These are phyloP conservation scores for Orbilia brochopaga DNA, from an alignment of 2,329 filamentous ascomycete species.

Conservation along the genomic window DNA sequence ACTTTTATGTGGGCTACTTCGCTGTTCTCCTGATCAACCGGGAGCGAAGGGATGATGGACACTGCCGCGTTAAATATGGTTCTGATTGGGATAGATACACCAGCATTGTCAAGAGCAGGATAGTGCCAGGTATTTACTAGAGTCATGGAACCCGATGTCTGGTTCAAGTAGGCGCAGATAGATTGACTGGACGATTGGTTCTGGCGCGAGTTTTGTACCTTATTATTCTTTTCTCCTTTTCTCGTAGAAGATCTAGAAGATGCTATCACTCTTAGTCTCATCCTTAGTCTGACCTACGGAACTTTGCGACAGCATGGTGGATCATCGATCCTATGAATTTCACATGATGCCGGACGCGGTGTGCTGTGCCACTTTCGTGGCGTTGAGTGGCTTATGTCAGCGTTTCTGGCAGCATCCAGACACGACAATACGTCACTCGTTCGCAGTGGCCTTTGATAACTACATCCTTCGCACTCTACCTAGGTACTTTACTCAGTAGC, in stretches of 20 bases:
- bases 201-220: too few relatives aligned
- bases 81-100: conserved; percentile 91
- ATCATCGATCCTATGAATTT: conserved; percentile 12
- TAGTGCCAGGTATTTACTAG: conserved; percentile 84
- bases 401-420: conserved; percentile 5
- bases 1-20: conserved; percentile 95
- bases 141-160: not conserved
- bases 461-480: not conserved
- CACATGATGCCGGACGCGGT: not conserved
- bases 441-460: not conserved
- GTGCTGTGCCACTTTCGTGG: conserved; percentile 1
- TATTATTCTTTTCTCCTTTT: too few relatives aligned
- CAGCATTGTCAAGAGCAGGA: conserved; percentile 77
- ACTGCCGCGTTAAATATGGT: conserved; percentile 89
- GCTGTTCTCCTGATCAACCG: conserved; percentile 83
- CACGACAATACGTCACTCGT: not conserved
- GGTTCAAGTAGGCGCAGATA: too few relatives aligned
- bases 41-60: conserved; percentile 84
- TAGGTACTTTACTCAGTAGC: too few relatives aligned
- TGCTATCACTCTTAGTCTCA: too few relatives aligned
- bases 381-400: conserved; percentile 7
- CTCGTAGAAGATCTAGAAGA: too few relatives aligned
- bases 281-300: too few relatives aligned
- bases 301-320: too few relatives aligned
- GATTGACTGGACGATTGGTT: too few relatives aligned